Evolutionary conservation across 495 filamentous ascomycete species (phyloP), one percentile per base, ranked within the genome.

Genomic region (Thozetella sp.): DNA sequence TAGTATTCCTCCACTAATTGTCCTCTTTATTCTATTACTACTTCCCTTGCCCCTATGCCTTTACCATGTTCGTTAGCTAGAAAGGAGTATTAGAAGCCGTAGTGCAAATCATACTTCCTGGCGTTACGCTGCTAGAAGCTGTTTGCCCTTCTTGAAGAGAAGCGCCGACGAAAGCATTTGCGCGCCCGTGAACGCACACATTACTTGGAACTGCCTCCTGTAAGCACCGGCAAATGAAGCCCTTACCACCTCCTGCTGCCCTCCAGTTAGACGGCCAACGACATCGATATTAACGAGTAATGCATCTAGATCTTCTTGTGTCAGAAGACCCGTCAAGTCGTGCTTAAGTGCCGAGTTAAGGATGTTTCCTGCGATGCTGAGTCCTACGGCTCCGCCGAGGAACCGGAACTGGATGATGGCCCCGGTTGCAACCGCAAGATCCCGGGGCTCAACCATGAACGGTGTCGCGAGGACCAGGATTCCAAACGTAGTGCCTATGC

Each of bases 321-420:
- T 6, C 15, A 37, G 30, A 15, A 37, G 6, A 15, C 15, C 30
- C 30, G 30, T 15, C 15, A 37, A 15, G 15, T 37, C 30, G 30
- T 15, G 30, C 30, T 37, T 37, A 6, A 37, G 30, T 37, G 30
- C 30, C 30, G 30, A 37, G 15, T 37, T 37, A 15, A 37, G 30
- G 15, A 37, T 37, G 30, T 37, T 37, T 37, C 30, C 30, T 6
- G 30, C 30, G 30, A 37, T 37, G 30, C 30, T 37, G 6, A 37
- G 30, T 37, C 30, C 30, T 37, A 37, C 15, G 6, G 30, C 30
- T 6, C 30, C 30, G 30, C 30, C 30, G 30, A 37, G 27, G 17
- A 43, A 4, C 17, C 53, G 53, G 20, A 55, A 40, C 53, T 55
- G 53, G 27, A 55, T 40, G 22, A 55, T 55, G 19, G 53, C 53